Evolutionary conservation across 2,329 filamentous ascomycete genomes (phyloP), one percentile per base, ranked within the genome.

Genomic region (Aureobasidium pullulans): DNA sequence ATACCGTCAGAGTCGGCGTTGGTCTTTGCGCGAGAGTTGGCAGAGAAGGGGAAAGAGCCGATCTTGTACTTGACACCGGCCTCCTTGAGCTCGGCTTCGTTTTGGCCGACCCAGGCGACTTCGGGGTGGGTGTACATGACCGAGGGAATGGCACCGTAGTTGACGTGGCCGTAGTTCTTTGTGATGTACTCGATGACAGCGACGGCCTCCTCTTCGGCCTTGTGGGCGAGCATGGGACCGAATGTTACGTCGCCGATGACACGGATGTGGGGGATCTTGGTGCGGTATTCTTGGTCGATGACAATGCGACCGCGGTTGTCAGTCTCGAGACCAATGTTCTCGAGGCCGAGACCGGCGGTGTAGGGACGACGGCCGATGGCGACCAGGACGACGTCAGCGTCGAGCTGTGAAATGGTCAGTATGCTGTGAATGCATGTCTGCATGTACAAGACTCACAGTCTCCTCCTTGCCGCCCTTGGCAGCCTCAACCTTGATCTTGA

Each of bases 71-170:
- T 90, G 70, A 96, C 84, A 64, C 90, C 90, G 64, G 87, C 83
- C 66, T 85, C 85, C 84, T 97, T 96, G 65, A 99, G 82, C 68
- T 99, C 94, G 73, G 93, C 88, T 81, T 99, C 94, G 75, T 87
- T 96, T 81, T 96, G 92, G 61, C 94, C 94, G 48, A 99, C 94
- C 94, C 94, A 99, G 37, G 94, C 91, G 65, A 97, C 94, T 77
- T 99, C 94, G 36, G 94, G 94, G 79, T 96, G 88, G 10, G 94
- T 97, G 84, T 99, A 99, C 94, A 99, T 99, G 78, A 99, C 94
- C 36, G 90, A 94, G 65, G 94, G 94, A 72, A 99, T 99, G 75
- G 88, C 90, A 70, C 85, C 90, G 79, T 99, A 99, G 87, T 99
- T 99, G 78, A 99, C 94, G 77, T 99, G 94, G 61, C 94, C 94